Evolutionary conservation across 2,329 filamentous ascomycete genomes (phyloP).

Genomic region (Colletotrichum karsti): DNA sequence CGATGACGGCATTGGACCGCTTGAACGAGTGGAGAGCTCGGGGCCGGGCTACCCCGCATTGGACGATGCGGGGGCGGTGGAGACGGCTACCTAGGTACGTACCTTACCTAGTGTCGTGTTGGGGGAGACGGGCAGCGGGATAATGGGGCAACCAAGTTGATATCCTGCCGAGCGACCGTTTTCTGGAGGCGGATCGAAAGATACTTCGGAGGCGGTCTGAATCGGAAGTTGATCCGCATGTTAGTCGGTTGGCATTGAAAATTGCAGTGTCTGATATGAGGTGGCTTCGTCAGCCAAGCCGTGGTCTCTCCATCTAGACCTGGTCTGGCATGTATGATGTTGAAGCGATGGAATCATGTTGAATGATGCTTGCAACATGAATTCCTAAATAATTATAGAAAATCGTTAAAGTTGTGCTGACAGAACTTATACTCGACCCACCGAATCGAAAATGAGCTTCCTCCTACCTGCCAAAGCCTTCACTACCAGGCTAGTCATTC

Average conservation of each 20-base stretch:
- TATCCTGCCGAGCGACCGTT: neutral
- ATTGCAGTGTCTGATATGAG: neutral
- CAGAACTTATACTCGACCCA: no score
- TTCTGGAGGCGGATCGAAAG: neutral
- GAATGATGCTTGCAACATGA: no score
- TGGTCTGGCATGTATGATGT: no score
- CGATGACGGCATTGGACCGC: conserved; percentile 25
- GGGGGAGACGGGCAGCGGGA: neutral
- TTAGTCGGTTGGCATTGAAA: neutral
- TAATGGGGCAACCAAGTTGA: neutral
- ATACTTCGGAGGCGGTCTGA: conserved; percentile 4
- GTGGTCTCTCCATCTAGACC: neutral
- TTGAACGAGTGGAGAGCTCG: conserved; percentile 23
- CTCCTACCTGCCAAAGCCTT: no score
- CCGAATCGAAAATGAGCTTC: no score
- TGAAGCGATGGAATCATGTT: no score
- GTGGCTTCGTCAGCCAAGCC: neutral
- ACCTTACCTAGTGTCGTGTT: neutral
- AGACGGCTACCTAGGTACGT: neutral
- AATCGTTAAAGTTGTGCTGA: no score
- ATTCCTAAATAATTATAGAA: no score
- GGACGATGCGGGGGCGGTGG: conserved; percentile 2
- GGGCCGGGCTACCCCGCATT: conserved; percentile 16
- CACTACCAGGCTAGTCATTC: no score
- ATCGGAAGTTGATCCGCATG: neutral